Evolutionary conservation across 2,329 filamentous ascomycete species (phyloP).

Genomic region (Fusarium goolgardi): DNA sequence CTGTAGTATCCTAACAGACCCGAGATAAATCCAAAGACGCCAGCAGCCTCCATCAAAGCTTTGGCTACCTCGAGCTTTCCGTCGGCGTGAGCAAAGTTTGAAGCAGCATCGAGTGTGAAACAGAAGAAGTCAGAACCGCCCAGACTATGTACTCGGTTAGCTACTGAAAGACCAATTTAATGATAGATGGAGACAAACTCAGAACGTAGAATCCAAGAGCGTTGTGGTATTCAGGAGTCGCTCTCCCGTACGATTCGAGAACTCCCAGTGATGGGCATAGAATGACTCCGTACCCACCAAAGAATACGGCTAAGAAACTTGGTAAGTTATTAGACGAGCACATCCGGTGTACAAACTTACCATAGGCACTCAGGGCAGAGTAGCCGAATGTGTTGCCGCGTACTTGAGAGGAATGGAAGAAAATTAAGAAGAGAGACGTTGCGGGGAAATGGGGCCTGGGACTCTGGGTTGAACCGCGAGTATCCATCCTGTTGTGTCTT

Average conservation of each 20-base stretch:
- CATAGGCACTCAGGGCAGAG: constrained; percentile 46
- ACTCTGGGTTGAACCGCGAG: constrained; percentile 1
- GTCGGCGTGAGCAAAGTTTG: constrained; percentile 45
- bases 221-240: constrained; percentile 46
- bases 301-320: constrained; percentile 40
- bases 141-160: constrained; percentile 39
- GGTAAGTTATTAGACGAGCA: background rate
- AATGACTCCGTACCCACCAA: constrained; percentile 46
- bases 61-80: constrained; percentile 30
- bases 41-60: constrained; percentile 37
- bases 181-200: constrained; percentile 18
- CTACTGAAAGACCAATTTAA: rapidly evolving
- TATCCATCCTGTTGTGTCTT: constrained; percentile 2
- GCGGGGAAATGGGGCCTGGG: background rate
- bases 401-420: constrained; percentile 8
- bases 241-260: constrained; percentile 44
- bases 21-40: constrained; percentile 45
- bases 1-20: constrained; percentile 45
- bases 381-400: constrained; percentile 48
- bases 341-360: background rate
- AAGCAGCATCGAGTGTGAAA: constrained; percentile 41
- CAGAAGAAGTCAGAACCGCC: constrained; percentile 48
- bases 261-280: constrained; percentile 44
- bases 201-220: constrained; percentile 48
- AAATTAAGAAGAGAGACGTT: background rate